These are phyloP conservation scores for Ustulina deusta DNA, from an alignment of 2,329 filamentous ascomycete species.

Conservation along the genomic window DNA sequence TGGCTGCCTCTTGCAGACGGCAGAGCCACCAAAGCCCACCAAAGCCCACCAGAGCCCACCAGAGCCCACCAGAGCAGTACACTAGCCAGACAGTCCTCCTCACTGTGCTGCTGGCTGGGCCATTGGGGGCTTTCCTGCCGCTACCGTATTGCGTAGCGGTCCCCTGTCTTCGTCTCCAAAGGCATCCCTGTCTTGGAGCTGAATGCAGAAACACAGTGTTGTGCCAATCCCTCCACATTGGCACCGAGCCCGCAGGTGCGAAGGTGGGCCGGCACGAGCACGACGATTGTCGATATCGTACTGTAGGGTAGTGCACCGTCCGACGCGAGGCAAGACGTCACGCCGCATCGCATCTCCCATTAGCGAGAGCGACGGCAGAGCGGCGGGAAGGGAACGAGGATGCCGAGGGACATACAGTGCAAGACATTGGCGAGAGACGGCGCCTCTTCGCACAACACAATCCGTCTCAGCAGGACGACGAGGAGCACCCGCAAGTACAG, in stretches of 20 bases:
- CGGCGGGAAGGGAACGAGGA: conserved; percentile 19
- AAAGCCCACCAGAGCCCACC: background rate
- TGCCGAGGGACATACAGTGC: conserved; percentile 23
- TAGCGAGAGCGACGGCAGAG: conserved; percentile 14
- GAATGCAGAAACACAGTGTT: conserved; percentile 39
- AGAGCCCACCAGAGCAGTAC: background rate
- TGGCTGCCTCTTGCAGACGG: conserved; percentile 37
- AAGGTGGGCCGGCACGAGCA: conserved; percentile 36
- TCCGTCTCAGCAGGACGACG: conserved; percentile 12
- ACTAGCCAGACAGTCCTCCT: conserved; percentile 11
- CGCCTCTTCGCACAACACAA: conserved; percentile 11
- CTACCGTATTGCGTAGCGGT: conserved; percentile 29
- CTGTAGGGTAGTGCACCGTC: conserved; percentile 6
- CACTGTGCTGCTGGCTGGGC: conserved; percentile 32
- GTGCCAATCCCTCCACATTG: conserved; percentile 32
- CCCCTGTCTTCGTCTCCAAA: conserved; percentile 40
- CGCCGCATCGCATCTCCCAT: conserved; percentile 27
- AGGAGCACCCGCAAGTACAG: conserved; percentile 15
- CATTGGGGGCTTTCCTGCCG: conserved; percentile 28
- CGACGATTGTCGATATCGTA: conserved; percentile 30
- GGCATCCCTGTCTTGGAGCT: conserved; percentile 38
- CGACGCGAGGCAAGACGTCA: conserved; percentile 36
- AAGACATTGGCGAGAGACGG: conserved; percentile 23
- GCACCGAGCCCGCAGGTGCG: conserved; percentile 37
- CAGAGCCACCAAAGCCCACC: conserved; percentile 10